These are phyloP conservation scores for Diaporthe sp. DNA, from an alignment of 2,329 filamentous ascomycete species.

Conservation along the genomic window DNA sequence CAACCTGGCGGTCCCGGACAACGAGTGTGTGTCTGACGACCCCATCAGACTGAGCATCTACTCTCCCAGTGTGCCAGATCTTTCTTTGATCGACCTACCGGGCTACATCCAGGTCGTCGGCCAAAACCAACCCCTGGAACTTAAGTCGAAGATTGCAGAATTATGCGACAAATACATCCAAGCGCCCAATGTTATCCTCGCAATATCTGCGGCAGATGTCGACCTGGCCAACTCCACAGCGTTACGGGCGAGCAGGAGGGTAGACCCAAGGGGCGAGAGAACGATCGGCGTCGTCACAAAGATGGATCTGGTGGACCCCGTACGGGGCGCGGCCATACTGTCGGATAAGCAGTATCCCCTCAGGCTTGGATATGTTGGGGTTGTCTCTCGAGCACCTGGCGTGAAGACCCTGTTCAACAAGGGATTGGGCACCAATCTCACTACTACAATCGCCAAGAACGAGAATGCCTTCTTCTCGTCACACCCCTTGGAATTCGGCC, in stretches of 20 bases:
- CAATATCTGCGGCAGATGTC: constrained; percentile 97
- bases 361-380: constrained; percentile 95
- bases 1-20: constrained; percentile 91
- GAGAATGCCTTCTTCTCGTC: constrained; percentile 89
- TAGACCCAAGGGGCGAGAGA: constrained; percentile 93
- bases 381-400: constrained; percentile 85
- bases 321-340: constrained; percentile 82
- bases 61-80: constrained; percentile 93
- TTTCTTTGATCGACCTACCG: constrained; percentile 95
- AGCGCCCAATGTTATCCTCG: constrained; percentile 93
- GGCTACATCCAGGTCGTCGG: constrained; percentile 98
- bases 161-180: constrained; percentile 99
- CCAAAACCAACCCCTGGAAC: constrained; percentile 87
- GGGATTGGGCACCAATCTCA: constrained; percentile 80
- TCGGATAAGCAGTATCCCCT: constrained; percentile 94
- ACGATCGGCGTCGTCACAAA: constrained; percentile 99
- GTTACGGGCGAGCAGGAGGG: constrained; percentile 87
- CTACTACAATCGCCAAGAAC: constrained; percentile 86
- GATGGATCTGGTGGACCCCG: constrained; percentile 95
- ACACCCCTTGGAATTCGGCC: constrained; percentile 85
- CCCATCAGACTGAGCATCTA: constrained; percentile 97
- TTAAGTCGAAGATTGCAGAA: constrained; percentile 96
- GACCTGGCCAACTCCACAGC: constrained; percentile 97
- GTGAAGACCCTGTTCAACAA: constrained; percentile 84
- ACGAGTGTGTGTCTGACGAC: constrained; percentile 94